Evolutionary conservation across 2,329 filamentous ascomycete genomes (phyloP), one percentile per base, ranked within the genome.

Genomic region (Zasmidium citrigriseum): DNA sequence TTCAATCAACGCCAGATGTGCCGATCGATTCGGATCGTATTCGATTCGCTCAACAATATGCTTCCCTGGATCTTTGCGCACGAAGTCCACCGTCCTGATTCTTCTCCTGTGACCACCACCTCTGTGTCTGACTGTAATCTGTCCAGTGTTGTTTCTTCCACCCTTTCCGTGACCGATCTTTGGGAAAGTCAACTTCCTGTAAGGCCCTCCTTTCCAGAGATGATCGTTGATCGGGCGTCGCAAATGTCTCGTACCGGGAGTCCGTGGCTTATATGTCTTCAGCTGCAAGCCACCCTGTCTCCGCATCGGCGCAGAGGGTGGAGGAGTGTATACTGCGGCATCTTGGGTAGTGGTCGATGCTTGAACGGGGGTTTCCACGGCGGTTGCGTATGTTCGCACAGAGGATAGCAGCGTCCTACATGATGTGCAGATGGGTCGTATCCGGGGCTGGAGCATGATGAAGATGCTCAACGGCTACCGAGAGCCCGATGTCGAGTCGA

Each of bases 161-260:
- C 95, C 96, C 75, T 96, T 95, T 53, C 86, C 88, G 69, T 96
- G 92, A 16, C 95, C 95, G 75, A 93, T 93, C 76, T 97, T 96
- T 38, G 92, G 86, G 70, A 91, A 90, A 11, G 96, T 99, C 75
- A 99, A 83, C 52, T 88, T 86, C 29, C 90, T 81, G 66, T 89
- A 87, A 0, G 95, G 91, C 57, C 92, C 83, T 58, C 95, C 95
- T 77, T 96, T 97, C 91, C 91, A 98, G 47, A 99, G 80, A 76
- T 99, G 95, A 70, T 97, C 92, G 77, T 98, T 98, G 77, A 97
- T 88, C 14, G 95, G 92, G 46, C 95, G 86, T 75, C 89, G 89
- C 65, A 99, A 81, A 84, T 99, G 95, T 70, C 95, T 88, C 59
- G 96, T 77, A 83, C 95, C 95, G 12, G 93, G 93, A 0, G 95